Evolutionary conservation across 805 yeast genomes (phyloP), one percentile per base, ranked within the genome.

Genomic region (Metschnikowia henanensis): DNA sequence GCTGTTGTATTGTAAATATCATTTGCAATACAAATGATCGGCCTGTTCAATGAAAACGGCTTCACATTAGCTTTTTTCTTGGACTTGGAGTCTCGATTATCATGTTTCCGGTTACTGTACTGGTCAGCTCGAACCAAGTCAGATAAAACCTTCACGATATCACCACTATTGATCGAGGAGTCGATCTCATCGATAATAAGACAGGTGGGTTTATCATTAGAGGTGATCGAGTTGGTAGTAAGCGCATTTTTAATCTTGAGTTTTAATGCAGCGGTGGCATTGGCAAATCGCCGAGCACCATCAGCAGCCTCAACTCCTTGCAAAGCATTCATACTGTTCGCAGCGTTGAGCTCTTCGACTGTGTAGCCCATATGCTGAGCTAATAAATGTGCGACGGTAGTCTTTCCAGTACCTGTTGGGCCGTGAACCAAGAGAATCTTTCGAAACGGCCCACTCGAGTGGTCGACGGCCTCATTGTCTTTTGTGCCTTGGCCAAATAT

Each of bases 381-480:
- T 29, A 90, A 75, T 1, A 89, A 79, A 57, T 91, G 97, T 0
- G 92, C 88, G 2, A 90, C 83, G 0, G 94, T 79, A 0, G 98
- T 91, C 59, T 92, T 92, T 8, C 99, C 99, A 15, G 85, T 74
- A 2, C 99, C 99, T 0, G 96, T 90, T 0, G 96, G 94, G 0
- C 99, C 99, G 59, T 84, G 89, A 9, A 94, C 76, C 31, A 94
- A 66, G 17, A 94, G 59, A 0, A 94, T 73, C 50, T 80, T 84
- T 40, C 75, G 75, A 13, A 62, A 66, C 5, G 73, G 74, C 12
- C 75, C 47, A 5, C 72, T 73, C 36, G 63, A 52, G 4, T 45
- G 30, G 50, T 70, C 75, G 1, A 50, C 53, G 13, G 36, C 37
- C 17, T 39, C 39, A 13, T 46, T 50, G 10, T 48, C 49, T n/a